Evolutionary conservation across 2,329 filamentous ascomycete genomes (phyloP), one percentile per base, ranked within the genome.

Genomic region (Penicillium sp.): DNA sequence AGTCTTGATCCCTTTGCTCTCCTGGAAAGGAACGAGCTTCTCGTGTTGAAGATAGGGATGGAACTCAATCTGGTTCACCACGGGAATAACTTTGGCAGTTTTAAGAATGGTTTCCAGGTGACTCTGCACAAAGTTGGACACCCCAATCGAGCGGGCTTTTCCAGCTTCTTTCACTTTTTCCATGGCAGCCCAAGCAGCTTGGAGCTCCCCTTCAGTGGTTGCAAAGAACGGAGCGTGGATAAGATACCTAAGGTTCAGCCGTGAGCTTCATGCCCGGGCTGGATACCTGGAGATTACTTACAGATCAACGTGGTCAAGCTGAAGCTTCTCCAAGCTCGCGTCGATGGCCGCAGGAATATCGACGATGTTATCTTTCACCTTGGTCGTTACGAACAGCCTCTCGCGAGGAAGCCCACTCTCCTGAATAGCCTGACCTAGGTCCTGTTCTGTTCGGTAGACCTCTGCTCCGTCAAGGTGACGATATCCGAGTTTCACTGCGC

Each of bases 381-480:
- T 85, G 18, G 78, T 80, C 0, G 75, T 78, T 13, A 77, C 60
- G 44, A 73, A 75, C 3, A 76, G 56, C 39, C 74, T 61, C n/a
- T 73, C 65, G 19, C 74, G 67, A 9, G 67, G 53, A 2, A 75
- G 50, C 3, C 66, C 64, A 46, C 65, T 68, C 42, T 74, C 69
- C 36, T 70, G 65, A 48, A 77, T 74, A 0, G 72, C 73, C 11
- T 65, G 47, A 0, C 74, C 74, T 16, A 76, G 50, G 45, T 77
- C 74, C 13, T 48, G 46, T 50, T 77, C 74, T 1, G 69, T 76
- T 14, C 64, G 60, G 51, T 77, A 77, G 53, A 74, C 62, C 58
- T 83, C 79, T 5, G 81, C 80, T 16, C 78, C 77, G 59, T 85
- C 81, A 7, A 84, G 67, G 53, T 84, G 81, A 14, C 69, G 65